Evolutionary conservation across 2,329 filamentous ascomycete species (phyloP).

Genomic region (Paecilomyces formosus): DNA sequence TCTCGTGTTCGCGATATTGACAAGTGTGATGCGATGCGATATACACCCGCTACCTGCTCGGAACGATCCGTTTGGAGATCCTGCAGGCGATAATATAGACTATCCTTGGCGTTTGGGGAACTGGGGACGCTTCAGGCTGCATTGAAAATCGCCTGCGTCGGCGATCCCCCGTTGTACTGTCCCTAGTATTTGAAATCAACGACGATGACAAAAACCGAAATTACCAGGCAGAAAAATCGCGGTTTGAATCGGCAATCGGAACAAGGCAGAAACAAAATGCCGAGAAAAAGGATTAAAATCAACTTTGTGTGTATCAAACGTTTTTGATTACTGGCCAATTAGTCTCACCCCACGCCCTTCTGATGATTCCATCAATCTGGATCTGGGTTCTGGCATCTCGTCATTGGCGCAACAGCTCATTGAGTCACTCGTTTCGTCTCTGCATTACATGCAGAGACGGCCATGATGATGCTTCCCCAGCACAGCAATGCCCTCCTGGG

Average conservation of each 20-base stretch:
- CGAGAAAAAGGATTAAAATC: neutral
- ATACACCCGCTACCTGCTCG: neutral
- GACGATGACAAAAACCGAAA: neutral
- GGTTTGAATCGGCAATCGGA: neutral
- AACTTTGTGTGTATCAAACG: neutral
- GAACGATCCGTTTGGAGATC: neutral
- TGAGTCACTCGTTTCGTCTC: neutral
- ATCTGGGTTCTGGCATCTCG: neutral
- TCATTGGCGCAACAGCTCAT: neutral
- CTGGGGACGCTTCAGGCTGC: neutral
- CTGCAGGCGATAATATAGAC: neutral
- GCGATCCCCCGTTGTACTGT: neutral
- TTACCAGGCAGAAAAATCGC: neutral
- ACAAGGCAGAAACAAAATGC: neutral
- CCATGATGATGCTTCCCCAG: neutral
- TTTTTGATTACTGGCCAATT: neutral
- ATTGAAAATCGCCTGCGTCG: neutral
- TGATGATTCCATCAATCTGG: neutral
- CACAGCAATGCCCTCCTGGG: neutral
- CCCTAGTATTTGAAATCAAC: neutral
- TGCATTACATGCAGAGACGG: neutral
- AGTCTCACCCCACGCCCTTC: neutral
- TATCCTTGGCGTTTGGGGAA: neutral
- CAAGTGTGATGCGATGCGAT: neutral
- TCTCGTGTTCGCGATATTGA: neutral